Percentiles rank a stretch among this genome's conserved stretches.
These are phyloP conservation scores for Zea luxurians DNA, from an alignment of 176 grass and related monocot genomes.

Conservation along the genomic window DNA sequence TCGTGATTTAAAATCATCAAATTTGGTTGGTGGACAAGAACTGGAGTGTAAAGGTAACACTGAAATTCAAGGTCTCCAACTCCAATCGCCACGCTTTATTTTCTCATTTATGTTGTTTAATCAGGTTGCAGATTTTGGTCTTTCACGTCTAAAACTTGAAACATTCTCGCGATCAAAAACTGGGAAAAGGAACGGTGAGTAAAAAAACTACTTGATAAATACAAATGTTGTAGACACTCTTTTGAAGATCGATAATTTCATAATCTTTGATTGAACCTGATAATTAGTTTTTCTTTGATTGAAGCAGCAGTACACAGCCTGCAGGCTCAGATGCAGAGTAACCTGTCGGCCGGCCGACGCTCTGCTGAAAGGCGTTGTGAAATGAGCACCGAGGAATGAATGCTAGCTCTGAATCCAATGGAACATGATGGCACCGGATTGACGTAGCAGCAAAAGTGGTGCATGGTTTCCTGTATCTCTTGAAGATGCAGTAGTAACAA, in stretches of 20 bases:
- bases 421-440: background rate
- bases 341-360: slow-evolving; percentile 30
- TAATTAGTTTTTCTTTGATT: slow-evolving; percentile 31
- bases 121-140: slow-evolving; percentile 94
- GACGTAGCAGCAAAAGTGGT: background rate
- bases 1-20: slow-evolving; percentile 92
- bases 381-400: slow-evolving; percentile 33
- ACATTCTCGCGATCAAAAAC: slow-evolving; percentile 81
- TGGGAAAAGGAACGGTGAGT: slow-evolving; percentile 96
- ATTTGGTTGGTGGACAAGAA: slow-evolving; percentile 96
- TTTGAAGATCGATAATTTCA: background rate
- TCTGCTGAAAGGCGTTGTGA: slow-evolving; percentile 27
- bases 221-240: slow-evolving; percentile 8
- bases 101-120: slow-evolving; percentile 36
- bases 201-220: background rate
- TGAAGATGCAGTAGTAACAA: background rate
- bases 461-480: background rate
- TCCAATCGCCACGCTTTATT: background rate
- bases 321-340: slow-evolving; percentile 49
- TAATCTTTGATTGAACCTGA: slow-evolving; percentile 30
- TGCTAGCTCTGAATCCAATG: slow-evolving; percentile 25
- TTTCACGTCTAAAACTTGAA: slow-evolving; percentile 84
- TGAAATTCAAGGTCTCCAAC: background rate
- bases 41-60: slow-evolving; percentile 84
- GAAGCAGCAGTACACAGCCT: slow-evolving; percentile 54